phyloP scores from a whole-genome alignment of 768 basidiomycete species.

The Trametopsis cervina region DNA sequence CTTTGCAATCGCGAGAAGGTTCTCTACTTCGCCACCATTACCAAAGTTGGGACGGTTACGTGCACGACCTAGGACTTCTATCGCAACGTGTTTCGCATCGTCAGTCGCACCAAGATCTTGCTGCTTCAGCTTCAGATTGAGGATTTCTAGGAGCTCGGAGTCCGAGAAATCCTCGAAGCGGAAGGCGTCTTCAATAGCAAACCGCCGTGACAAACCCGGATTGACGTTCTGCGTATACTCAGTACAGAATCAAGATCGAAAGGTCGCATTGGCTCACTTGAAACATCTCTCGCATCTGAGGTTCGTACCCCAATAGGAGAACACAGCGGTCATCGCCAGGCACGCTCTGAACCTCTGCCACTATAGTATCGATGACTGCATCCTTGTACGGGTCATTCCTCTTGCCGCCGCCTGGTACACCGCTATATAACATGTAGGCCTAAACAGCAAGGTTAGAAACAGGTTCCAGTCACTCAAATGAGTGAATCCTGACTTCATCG shows the following conservation, averaged over 20 bases:
- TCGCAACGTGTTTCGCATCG: conserved; percentile 49
- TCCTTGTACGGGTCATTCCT: conserved; percentile 49
- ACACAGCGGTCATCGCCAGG: conserved; percentile 69
- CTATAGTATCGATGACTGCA: conserved; percentile 67
- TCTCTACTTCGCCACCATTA: conserved; percentile 27
- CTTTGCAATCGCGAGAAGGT: conserved; percentile 23
- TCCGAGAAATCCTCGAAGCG: conserved; percentile 60
- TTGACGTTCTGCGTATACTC: conserved; percentile 52
- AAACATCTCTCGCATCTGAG: conserved; percentile 70
- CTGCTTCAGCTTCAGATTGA: conserved; percentile 48
- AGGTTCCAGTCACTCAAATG: too few species aligned
- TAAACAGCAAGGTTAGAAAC: conserved; percentile 23
- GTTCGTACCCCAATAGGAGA: conserved; percentile 56
- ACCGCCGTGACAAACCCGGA: conserved; percentile 58
- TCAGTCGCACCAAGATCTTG: conserved; percentile 53
- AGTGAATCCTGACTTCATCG: conserved; percentile 42
- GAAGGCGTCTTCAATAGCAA: conserved; percentile 64
- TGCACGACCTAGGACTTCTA: conserved; percentile 31
- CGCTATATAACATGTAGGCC: conserved; percentile 66
- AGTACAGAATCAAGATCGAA: not conserved
- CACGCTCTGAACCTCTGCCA: conserved; percentile 64
- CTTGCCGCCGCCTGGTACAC: conserved; percentile 25
- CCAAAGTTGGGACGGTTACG: conserved; percentile 28
- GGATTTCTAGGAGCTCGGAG: conserved; percentile 41
- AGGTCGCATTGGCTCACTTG: conserved; percentile 34